phyloP scores from a whole-genome alignment of 1,284 basidiomycete genomes.

The Entoloma clypeatum region DNA sequence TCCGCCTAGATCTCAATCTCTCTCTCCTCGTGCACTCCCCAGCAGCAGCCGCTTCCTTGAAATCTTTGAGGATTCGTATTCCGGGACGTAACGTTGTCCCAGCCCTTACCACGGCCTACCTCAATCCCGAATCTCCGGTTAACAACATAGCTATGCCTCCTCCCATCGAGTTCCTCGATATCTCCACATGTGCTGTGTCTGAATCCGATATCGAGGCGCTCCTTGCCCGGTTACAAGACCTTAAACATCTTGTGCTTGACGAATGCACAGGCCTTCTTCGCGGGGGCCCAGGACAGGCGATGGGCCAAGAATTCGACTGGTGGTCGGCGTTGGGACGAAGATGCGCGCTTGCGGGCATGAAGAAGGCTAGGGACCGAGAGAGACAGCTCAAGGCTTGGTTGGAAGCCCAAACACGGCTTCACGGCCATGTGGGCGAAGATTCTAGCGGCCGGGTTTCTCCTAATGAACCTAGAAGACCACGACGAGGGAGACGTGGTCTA shows the following conservation, averaged over 20 bases:
- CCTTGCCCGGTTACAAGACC: slow-evolving; percentile 37
- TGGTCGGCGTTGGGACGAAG: slow-evolving; percentile 55
- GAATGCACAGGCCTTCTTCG: slow-evolving; percentile 42
- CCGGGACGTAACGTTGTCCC: slow-evolving; percentile 52
- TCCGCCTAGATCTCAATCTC: slow-evolving; percentile 50
- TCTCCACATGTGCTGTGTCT: slow-evolving; percentile 53
- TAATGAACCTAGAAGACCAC: slow-evolving; percentile 15
- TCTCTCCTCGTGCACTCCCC: slow-evolving; percentile 44
- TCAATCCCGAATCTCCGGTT: background rate
- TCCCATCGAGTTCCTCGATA: slow-evolving; percentile 48
- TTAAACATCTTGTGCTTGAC: slow-evolving; percentile 55
- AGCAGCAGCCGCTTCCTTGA: slow-evolving; percentile 35
- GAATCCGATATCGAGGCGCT: slow-evolving; percentile 48
- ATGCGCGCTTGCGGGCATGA: slow-evolving; percentile 51
- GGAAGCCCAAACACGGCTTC: slow-evolving; percentile 23
- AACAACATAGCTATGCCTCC: slow-evolving; percentile 6
- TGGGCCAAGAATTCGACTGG: slow-evolving; percentile 33
- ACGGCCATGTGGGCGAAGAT: background rate
- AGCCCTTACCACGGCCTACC: slow-evolving; percentile 29
- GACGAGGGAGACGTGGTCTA: slow-evolving; percentile 47
- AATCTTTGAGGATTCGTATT: slow-evolving; percentile 52
- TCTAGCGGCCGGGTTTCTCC: background rate
- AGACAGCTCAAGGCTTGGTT: slow-evolving; percentile 51
- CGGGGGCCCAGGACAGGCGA: slow-evolving; percentile 21
- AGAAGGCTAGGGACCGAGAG: slow-evolving; percentile 53